These are phyloP conservation scores for Aegilops umbellulata DNA, from an alignment of 176 grass and related monocot genomes.

Conservation along the genomic window DNA sequence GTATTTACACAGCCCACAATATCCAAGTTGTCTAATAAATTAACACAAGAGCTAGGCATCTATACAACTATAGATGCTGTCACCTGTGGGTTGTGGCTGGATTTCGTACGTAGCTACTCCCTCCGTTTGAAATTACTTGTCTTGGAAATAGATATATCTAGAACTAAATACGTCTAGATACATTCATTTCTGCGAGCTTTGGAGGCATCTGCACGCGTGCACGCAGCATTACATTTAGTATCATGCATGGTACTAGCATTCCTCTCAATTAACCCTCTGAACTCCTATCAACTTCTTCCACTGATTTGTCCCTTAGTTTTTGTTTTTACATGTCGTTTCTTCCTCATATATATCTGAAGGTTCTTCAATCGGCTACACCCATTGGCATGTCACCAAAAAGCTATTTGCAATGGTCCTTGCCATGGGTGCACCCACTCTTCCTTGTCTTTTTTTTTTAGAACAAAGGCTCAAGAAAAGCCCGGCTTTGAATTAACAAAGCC, in stretches of 20 bases:
- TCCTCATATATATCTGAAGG: neutral
- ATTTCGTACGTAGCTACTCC: conserved; percentile 28
- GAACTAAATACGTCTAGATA: too few species aligned
- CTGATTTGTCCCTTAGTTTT: conserved; percentile 20
- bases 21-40: conserved; percentile 24
- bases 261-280: neutral
- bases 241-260: neutral
- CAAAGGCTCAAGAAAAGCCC: too few species aligned
- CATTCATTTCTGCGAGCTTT: too few species aligned
- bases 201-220: conserved; percentile 6
- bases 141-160: too few species aligned
- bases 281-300: neutral
- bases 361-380: conserved; percentile 20
- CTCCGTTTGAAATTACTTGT: too few species aligned
- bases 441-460: too few species aligned
- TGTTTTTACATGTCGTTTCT: conserved; percentile 28
- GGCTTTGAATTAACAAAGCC: too few species aligned
- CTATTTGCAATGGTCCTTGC: neutral
- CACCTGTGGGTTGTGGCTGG: conserved; percentile 15
- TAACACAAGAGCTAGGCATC: neutral
- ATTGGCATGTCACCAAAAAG: conserved; percentile 14
- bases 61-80: neutral
- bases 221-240: conserved; percentile 11
- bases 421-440: neutral
- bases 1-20: conserved; percentile 18